Evolutionary conservation across 2,329 filamentous ascomycete species (phyloP), one percentile per base, ranked within the genome.

Genomic region (Hypoxylon sp.): DNA sequence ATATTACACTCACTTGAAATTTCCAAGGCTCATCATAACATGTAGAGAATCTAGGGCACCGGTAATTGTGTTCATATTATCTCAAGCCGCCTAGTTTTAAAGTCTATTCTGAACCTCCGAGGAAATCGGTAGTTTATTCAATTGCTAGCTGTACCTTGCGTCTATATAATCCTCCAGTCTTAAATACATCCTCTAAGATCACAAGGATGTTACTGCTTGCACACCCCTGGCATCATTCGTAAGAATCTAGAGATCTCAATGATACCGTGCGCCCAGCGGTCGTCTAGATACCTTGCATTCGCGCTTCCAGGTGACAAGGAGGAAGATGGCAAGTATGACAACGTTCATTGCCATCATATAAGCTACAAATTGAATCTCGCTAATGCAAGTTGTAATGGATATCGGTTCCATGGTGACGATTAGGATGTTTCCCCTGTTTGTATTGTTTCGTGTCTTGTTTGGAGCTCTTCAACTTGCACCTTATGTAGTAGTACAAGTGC

Each of bases 341-440:
- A 68, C 44, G 29, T 57, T 57, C 21, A 61, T 10, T 46, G 52
- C 35, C 29, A 31, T 64, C 13, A 61, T 2, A 7, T 5, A 21
- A 17, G 55, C 65, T 15, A 64, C 6, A 31, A 64, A 17, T 6
- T 68, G 60, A 19, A 68, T 64, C 52, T 68, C 65, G n/a, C 11
- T 46, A n/a, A 55, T 17, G 8, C 21, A 29, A 21, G 10, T 31
- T 39, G 39, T 1, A 8, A 39, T 6, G 13, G 54, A 24, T 2
- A 19, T 51, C 17, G 59, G 15, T 8, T 54, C 44, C 58, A 59
- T 62, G 19, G 11, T 58, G 63, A 47, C 11, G 21, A 2, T n/a
- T 24, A 35, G 7, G n/a, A 21, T n/a, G 6, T 21, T 32, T 39
- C 17, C 17, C 27, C 10, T 44, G 29, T 50, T 6, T 42, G 6